A percentile compares a stretch with the other conserved stretches of the same genome.
Conservation (phyloP, 2,329 filamentous ascomycete genomes). For the Colletotrichum shisoi region DNA sequence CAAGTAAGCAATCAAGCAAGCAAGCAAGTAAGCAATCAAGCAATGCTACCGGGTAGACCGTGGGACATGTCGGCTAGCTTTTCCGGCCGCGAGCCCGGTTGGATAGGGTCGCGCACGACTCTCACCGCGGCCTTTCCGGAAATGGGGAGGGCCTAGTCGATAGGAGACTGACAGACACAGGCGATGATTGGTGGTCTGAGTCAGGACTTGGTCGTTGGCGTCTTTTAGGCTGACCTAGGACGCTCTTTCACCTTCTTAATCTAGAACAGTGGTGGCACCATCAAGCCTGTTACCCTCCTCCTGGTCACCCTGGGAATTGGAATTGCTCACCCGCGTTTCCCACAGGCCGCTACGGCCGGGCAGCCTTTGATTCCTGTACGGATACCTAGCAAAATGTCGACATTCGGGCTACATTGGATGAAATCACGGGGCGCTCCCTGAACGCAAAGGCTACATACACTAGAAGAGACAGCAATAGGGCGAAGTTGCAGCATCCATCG, state of each 20-base stretch:
- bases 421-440: slow-evolving; percentile 25
- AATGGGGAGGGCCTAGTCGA: slow-evolving; percentile 35
- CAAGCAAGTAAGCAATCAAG: no score
- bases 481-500: not conserved
- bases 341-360: slow-evolving; percentile 17
- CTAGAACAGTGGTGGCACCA: slow-evolving; percentile 39
- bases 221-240: slow-evolving; percentile 34
- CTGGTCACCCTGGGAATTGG: slow-evolving; percentile 36
- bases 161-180: slow-evolving; percentile 20
- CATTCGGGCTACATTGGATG: slow-evolving; percentile 29
- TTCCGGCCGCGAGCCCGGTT: slow-evolving; percentile 7
- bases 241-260: slow-evolving; percentile 39
- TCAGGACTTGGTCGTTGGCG: slow-evolving; percentile 38
- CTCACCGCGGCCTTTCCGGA: slow-evolving; percentile 37
- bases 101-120: slow-evolving; percentile 14
- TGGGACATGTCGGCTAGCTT: slow-evolving; percentile 23
- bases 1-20: no score
- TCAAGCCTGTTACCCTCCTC: slow-evolving; percentile 35
- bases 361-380: not conserved
- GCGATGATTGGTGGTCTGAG: slow-evolving; percentile 38
- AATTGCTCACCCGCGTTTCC: slow-evolving; percentile 33
- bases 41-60: slow-evolving; percentile 5
- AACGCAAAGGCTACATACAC: slow-evolving; percentile 5
- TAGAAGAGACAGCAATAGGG: slow-evolving; percentile 23
- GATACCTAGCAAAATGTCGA: slow-evolving; percentile 22